Evolutionary conservation across 345 rosid genomes (phyloP).

Genomic region (Balakata baccata): DNA sequence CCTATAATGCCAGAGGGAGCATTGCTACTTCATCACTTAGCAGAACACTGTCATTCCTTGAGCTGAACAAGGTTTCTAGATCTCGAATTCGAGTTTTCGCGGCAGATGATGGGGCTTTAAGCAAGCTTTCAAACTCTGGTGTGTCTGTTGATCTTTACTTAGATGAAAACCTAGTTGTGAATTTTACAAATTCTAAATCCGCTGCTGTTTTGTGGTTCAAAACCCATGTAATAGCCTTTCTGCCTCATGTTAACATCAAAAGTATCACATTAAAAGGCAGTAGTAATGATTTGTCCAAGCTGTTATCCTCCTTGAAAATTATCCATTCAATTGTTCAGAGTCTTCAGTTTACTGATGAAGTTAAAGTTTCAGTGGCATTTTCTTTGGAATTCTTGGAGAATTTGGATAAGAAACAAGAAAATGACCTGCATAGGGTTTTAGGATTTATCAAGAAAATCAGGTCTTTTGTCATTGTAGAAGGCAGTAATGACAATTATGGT

Average conservation of each 20-base stretch:
- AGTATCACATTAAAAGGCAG: slow-evolving; percentile 28
- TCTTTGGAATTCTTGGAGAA: slow-evolving; percentile 39
- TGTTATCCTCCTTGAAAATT: slow-evolving; percentile 31
- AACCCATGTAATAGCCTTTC: slow-evolving; percentile 18
- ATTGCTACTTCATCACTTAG: slow-evolving; percentile 15
- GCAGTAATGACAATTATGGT: slow-evolving; percentile 9
- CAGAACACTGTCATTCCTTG: slow-evolving; percentile 23
- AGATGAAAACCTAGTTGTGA: slow-evolving; percentile 23
- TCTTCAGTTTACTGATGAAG: slow-evolving; percentile 11
- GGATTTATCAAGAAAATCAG: slow-evolving; percentile 26
- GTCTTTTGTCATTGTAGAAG: slow-evolving; percentile 36
- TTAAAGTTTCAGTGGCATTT: slow-evolving; percentile 40
- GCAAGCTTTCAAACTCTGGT: slow-evolving; percentile 13
- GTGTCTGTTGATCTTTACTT: slow-evolving; percentile 36
- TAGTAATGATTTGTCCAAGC: slow-evolving; percentile 19
- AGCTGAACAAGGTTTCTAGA: slow-evolving; percentile 25
- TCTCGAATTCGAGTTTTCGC: slow-evolving; percentile 22
- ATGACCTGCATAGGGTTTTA: slow-evolving; percentile 25
- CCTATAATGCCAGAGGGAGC: slow-evolving; percentile 22
- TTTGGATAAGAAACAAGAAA: slow-evolving; percentile 19
- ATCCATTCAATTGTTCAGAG: slow-evolving; percentile 25
- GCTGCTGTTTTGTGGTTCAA: slow-evolving; percentile 39
- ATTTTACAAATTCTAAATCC: slow-evolving; percentile 22
- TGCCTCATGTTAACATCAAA: slow-evolving; percentile 28
- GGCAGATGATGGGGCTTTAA: slow-evolving; percentile 23